Conservation (phyloP, 208 protist genomes). For the Wallacemonas sp. region DNA sequence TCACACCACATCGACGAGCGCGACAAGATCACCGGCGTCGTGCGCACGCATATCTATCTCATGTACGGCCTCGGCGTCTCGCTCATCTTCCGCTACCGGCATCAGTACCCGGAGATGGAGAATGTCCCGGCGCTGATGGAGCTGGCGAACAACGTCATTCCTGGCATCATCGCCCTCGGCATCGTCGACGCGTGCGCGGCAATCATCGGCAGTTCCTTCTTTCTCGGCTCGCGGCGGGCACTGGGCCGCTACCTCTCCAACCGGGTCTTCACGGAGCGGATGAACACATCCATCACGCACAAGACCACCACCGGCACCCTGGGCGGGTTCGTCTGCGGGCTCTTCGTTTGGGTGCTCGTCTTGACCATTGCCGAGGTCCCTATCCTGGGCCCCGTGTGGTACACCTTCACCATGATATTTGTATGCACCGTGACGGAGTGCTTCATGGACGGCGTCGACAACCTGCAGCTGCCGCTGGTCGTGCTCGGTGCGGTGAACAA, state of each 20-base stretch:
- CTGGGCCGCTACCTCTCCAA: slow-evolving; percentile 82
- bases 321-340: slow-evolving; percentile 66
- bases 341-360: slow-evolving; percentile 72
- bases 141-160: slow-evolving; percentile 79
- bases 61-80: slow-evolving; percentile 76
- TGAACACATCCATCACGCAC: slow-evolving; percentile 84
- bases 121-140: slow-evolving; percentile 56
- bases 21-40: slow-evolving; percentile 60
- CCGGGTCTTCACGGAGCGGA: slow-evolving; percentile 68
- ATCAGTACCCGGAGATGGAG: slow-evolving; percentile 22
- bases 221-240: slow-evolving; percentile 57
- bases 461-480: slow-evolving; percentile 87
- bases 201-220: slow-evolving; percentile 78
- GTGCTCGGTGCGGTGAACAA: slow-evolving; percentile 69
- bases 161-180: slow-evolving; percentile 80
- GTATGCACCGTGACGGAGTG: slow-evolving; percentile 80
- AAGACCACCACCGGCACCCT: slow-evolving; percentile 89
- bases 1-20: slow-evolving; percentile 75
- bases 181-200: slow-evolving; percentile 84
- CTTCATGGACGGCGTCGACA: slow-evolving; percentile 89
- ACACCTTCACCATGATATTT: slow-evolving; percentile 69
- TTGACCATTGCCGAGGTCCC: slow-evolving; percentile 57
- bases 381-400: slow-evolving; percentile 37
- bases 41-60: slow-evolving; percentile 90
- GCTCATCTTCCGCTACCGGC: slow-evolving; percentile 73